A percentile compares a stretch with the other conserved stretches of the same genome.
phyloP scores from a whole-genome alignment of 805 yeast genomes.

The Wickerhamomyces ciferrii region DNA sequence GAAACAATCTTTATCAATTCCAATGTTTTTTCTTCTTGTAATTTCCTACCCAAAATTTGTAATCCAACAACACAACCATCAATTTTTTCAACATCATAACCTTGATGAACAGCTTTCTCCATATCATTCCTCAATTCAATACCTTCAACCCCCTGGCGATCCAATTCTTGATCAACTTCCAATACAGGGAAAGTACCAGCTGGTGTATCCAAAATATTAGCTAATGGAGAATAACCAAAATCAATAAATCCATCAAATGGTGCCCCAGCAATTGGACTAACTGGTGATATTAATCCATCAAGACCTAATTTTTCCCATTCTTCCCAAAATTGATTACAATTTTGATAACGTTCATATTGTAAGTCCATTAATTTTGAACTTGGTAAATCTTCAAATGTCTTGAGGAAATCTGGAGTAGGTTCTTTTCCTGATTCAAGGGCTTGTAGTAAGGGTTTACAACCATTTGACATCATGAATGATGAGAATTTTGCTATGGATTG shows the following conservation, averaged over 20 bases:
- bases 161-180: conserved; percentile 33
- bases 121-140: conserved; percentile 1
- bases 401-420: conserved; percentile 27
- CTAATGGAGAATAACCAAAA: conserved; percentile 46
- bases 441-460: conserved; percentile 1
- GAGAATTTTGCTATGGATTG: background rate
- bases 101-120: conserved; percentile 3
- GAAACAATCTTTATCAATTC: conserved; percentile 6
- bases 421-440: conserved; percentile 27
- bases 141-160: background rate
- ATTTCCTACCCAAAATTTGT: conserved; percentile 17
- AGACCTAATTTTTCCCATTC: conserved; percentile 33
- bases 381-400: conserved; percentile 28
- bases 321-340: conserved; percentile 30
- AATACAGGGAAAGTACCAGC: conserved; percentile 51
- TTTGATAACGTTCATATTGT: conserved; percentile 30
- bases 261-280: conserved; percentile 38
- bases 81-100: conserved; percentile 5
- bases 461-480: conserved; percentile 5
- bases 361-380: conserved; percentile 35
- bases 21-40: conserved; percentile 17
- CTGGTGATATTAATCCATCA: conserved; percentile 48
- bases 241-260: conserved; percentile 29
- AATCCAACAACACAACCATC: conserved; percentile 13
- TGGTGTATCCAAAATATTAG: conserved; percentile 51